phyloP scores from a whole-genome alignment of 805 yeast genomes.

The Wickerhamiella shivajii region DNA sequence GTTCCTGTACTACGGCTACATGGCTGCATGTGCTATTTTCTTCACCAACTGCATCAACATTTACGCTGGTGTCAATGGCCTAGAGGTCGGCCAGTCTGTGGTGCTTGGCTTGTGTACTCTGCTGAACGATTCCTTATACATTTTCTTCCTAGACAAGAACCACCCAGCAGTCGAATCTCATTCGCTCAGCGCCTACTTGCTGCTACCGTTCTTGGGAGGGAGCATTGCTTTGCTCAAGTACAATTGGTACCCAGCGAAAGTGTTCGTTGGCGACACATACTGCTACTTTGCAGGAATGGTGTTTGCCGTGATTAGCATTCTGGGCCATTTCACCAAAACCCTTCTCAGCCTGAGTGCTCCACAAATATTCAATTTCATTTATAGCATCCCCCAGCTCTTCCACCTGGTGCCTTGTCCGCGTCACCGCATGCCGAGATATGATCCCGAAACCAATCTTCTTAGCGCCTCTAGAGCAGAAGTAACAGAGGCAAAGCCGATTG shows the following conservation, averaged over 20 bases:
- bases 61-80: conserved; percentile 89
- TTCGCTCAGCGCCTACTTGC: conserved; percentile 58
- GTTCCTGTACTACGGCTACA: conserved; percentile 63
- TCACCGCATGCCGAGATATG: conserved; percentile 76
- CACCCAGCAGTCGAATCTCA: conserved; percentile 67
- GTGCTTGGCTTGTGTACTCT: conserved; percentile 59
- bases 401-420: conserved; percentile 86
- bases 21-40: conserved; percentile 84
- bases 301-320: conserved; percentile 88
- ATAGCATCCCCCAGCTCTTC: conserved; percentile 85
- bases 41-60: conserved; percentile 95
- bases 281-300: conserved; percentile 99
- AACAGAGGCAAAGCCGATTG: conserved; percentile 15
- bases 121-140: conserved; percentile 62
- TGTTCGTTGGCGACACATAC: conserved; percentile 95
- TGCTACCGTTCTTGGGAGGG: conserved; percentile 80
- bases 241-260: conserved; percentile 86
- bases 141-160: conserved; percentile 29
- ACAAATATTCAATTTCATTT: conserved; percentile 78
- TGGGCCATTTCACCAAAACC: conserved; percentile 94
- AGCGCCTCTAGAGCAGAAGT: conserved; percentile 44
- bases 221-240: conserved; percentile 57
- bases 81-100: conserved; percentile 90
- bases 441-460: conserved; percentile 51
- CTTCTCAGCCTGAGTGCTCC: conserved; percentile 74